Percentiles rank a stretch among this genome's conserved stretches.
Evolutionary conservation across 1,284 basidiomycete genomes (phyloP).

Genomic region (Apiotrichum laibachii): DNA sequence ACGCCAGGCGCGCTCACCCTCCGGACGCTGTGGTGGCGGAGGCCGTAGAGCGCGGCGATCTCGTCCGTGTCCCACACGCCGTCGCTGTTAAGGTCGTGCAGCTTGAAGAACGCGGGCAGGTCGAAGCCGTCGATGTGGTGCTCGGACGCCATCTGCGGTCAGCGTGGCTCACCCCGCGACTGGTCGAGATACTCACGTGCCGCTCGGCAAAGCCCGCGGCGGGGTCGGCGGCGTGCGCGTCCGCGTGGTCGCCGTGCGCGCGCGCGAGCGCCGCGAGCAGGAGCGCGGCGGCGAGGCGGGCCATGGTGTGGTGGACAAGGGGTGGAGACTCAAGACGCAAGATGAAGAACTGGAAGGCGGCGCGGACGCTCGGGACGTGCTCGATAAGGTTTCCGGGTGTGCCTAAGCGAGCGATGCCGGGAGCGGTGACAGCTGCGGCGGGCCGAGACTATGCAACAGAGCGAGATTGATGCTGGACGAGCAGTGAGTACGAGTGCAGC

Average conservation of each 20-base stretch:
- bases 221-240: slow-evolving; percentile 32
- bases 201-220: slow-evolving; percentile 54
- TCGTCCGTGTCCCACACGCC: slow-evolving; percentile 73
- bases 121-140: slow-evolving; percentile 52
- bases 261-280: slow-evolving; percentile 24
- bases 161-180: no score
- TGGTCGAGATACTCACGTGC: slow-evolving; percentile 54
- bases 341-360: no score
- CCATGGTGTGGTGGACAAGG: no score
- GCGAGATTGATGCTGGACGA: no score
- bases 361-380: no score
- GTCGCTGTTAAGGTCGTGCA: slow-evolving; percentile 85
- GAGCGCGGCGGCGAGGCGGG: slow-evolving; percentile 8
- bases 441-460: no score
- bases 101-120: slow-evolving; percentile 51
- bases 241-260: slow-evolving; percentile 45
- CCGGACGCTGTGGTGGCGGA: slow-evolving; percentile 93
- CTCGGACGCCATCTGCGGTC: slow-evolving; percentile 47
- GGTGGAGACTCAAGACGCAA: no score
- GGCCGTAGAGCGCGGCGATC: slow-evolving; percentile 87
- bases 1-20: slow-evolving; percentile 61
- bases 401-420: no score
- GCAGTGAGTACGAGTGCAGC: no score
- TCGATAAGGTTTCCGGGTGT: no score
- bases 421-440: no score